Conservation (phyloP, 1,284 basidiomycete genomes). For the Ustilago shanxiensis region DNA sequence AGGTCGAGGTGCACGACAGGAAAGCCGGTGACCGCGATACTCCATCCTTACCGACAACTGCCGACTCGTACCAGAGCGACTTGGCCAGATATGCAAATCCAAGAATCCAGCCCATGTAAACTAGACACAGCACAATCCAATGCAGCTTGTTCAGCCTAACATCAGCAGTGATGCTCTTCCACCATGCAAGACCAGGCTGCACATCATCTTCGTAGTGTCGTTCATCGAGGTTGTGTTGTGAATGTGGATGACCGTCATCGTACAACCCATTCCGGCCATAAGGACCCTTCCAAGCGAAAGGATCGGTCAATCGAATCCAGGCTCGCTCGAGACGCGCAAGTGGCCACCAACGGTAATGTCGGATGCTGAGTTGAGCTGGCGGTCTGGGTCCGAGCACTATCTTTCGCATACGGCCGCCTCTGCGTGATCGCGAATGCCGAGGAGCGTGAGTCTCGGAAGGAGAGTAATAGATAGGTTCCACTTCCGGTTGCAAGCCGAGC, state of each 20-base stretch:
- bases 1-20: constrained; percentile 62
- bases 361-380: constrained; percentile 32
- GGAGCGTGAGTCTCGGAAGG: neutral
- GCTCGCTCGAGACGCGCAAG: constrained; percentile 43
- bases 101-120: constrained; percentile 62
- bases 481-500: constrained; percentile 19
- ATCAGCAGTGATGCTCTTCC: constrained; percentile 34
- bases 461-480: constrained; percentile 28
- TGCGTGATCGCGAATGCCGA: neutral
- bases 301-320: constrained; percentile 48
- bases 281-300: constrained; percentile 55
- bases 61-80: constrained; percentile 57
- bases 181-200: constrained; percentile 32
- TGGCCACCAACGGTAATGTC: constrained; percentile 67
- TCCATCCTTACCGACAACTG: constrained; percentile 25
- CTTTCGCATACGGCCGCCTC: neutral
- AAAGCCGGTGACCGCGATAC: constrained; percentile 34
- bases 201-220: constrained; percentile 11
- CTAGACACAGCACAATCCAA: constrained; percentile 51
- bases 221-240: constrained; percentile 6
- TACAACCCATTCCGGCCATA: neutral
- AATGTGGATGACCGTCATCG: neutral
- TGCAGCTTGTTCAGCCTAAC: constrained; percentile 51
- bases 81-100: constrained; percentile 57
- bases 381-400: constrained; percentile 51